phyloP scores from a whole-genome alignment of 805 yeast species.

The Ogataea polymorpha region DNA sequence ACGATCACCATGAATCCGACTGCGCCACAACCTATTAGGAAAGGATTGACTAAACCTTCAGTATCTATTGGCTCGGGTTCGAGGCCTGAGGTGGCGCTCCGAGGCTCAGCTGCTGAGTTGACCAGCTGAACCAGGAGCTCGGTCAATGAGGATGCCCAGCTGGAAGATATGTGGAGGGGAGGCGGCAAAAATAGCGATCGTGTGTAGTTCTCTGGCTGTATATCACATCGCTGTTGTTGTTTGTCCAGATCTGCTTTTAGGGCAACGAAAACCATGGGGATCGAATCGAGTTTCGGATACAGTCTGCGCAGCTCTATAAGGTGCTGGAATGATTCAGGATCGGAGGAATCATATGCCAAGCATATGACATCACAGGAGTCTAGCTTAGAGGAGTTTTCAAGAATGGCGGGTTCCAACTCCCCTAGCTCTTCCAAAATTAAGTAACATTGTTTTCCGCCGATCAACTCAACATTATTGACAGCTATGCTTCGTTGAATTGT shows the following conservation, averaged over 20 bases:
- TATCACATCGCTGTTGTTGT: slow-evolving; percentile 84
- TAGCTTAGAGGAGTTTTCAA: slow-evolving; percentile 65
- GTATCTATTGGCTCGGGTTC: slow-evolving; percentile 57
- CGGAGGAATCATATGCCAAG: slow-evolving; percentile 88
- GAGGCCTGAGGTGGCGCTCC: slow-evolving; percentile 70
- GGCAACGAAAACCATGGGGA: slow-evolving; percentile 89
- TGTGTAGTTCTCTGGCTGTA: slow-evolving; percentile 86
- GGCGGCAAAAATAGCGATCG: slow-evolving; percentile 62
- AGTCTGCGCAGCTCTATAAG: slow-evolving; percentile 64
- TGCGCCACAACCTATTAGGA: slow-evolving; percentile 66
- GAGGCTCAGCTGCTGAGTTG: slow-evolving; percentile 82
- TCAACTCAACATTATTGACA: slow-evolving; percentile 87
- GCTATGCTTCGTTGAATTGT: slow-evolving; percentile 78
- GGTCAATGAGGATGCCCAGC: slow-evolving; percentile 82
- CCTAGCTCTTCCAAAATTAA: slow-evolving; percentile 88
- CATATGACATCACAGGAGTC: slow-evolving; percentile 91
- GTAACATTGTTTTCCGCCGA: slow-evolving; percentile 95
- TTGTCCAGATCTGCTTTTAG: slow-evolving; percentile 93
- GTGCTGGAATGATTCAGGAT: slow-evolving; percentile 90
- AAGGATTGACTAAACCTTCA: slow-evolving; percentile 45
- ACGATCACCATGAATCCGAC: slow-evolving; percentile 62
- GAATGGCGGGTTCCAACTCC: slow-evolving; percentile 75
- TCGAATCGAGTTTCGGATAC: slow-evolving; percentile 53
- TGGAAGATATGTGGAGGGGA: slow-evolving; percentile 86
- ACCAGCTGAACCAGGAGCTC: slow-evolving; percentile 85